Base-by-base conservation (phyloP, 75 land plant species). In the Pinus albicaulis region DNA sequence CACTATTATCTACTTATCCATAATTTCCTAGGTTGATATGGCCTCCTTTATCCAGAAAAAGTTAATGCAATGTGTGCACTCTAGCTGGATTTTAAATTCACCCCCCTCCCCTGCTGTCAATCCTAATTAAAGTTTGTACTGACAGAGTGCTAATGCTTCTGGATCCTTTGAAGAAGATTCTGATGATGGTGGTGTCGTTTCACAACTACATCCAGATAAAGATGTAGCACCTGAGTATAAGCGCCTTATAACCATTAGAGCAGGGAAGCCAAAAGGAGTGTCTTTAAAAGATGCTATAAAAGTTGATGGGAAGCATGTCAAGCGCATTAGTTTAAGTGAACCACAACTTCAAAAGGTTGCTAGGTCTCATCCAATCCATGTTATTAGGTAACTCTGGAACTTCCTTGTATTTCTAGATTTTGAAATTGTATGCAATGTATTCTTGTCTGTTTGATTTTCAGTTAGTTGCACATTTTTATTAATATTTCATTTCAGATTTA, bases 261-360 rank as follows among this genome's bases (percentile, higher is more conserved):
- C 95, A 23, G 92, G 90, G 53, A 93, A 92, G 74, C 89, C 89
- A 53, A 86, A 83, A 25, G 93, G 93, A 15, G 77, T 69, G 8
- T 72, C 83, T 0, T 41, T 95, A 72, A 82, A 81, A 74, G 89
- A 91, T 36, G 75, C 85, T 19, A 69, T 95, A 24, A 81, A 68
- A 38, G 76, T 81, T 38, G 87, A 76, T 5, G 76, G 73, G 22
- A 59, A 82, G 55, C 72, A 71, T 5, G 93, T 85, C 60, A 84
- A 83, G 56, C 86, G 96, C 14, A 88, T 95, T 62, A 95, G 98
- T 68, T 76, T 95, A 75, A 91, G 90, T 59, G 96, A 95, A 58
- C 86, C 87, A 22, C 84, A 38, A 31, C 86, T 89, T 80, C 84
- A 80, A 74, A 86, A 82, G 76, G 89, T 82, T 41, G 65, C 73